Evolutionary conservation across 768 basidiomycete species (phyloP), one percentile per base, ranked within the genome.

Genomic region (Suillus subalutaceus): DNA sequence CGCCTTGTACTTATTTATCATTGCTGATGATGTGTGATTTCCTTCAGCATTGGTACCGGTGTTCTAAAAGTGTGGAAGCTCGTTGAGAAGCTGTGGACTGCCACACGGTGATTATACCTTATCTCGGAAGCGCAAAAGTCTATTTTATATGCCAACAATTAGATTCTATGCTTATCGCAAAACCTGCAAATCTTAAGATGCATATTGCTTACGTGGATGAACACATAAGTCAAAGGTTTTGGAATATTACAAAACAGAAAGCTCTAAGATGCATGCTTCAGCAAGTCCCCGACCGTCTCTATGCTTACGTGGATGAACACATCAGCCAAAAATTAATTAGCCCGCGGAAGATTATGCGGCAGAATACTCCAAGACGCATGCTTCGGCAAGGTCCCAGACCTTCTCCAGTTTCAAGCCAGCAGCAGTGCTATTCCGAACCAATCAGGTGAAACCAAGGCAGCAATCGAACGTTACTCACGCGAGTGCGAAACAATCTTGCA

Each of bases 31-130:
- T 62, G 5, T 63, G n/a, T 32, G 37, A 15, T 53, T 43, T 66
- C 46, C 63, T 64, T 44, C 71, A 93, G 91, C 72, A 87, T 91
- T 70, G 87, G 90, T 68, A 92, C 89, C 16, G 92, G 92, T 32
- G 85, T 90, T 43, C 71, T 85, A 72, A 93, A 93, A 78, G 83
- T 92, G 63, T 93, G 91, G 91, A 85, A 85, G 63, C 77, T 83
- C 58, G 86, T 80, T 41, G 81, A 81, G 65, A 73, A 75, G 56
- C 74, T 85, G 57, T 89, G 88, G 88, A 37, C 26, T 20, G 16
- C 30, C 53, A 30, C 26, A 62, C 57, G 4, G 56, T 63, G 10
- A 60, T 64, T 32, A 13, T 38, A 32, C 30, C 16, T 12, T 15
- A 61, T 40, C 18, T 8, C 18, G 30, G 26, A 41, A 40, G 16